Evolutionary conservation across 2,329 filamentous ascomycete genomes (phyloP).

Genomic region (Anisogramma anomala): DNA sequence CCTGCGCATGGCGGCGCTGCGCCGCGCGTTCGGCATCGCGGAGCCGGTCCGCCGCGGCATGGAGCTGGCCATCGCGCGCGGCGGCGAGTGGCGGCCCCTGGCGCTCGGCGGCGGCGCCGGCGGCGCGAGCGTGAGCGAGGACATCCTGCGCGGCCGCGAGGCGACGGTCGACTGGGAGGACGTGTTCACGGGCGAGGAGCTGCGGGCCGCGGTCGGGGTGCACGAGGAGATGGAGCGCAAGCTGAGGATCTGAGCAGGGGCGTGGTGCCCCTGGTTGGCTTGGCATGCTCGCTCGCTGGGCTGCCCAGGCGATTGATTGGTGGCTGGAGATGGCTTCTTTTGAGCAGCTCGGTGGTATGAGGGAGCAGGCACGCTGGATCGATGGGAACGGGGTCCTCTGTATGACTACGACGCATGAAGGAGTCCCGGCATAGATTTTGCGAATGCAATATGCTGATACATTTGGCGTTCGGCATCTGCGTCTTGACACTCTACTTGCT

Average conservation of each 20-base stretch:
- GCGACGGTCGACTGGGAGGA: conserved; percentile 82
- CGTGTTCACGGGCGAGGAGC: conserved; percentile 72
- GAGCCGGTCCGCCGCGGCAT: conserved; percentile 88
- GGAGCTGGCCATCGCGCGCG: conserved; percentile 81
- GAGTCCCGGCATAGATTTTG: conserved; percentile 3
- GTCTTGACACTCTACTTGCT: background rate
- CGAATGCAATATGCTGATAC: background rate
- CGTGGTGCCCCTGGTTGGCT: too few species aligned
- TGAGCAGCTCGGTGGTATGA: background rate
- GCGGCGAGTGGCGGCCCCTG: conserved; percentile 68
- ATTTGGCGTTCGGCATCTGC: background rate
- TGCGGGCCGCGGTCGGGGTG: conserved; percentile 57
- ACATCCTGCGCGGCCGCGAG: conserved; percentile 75
- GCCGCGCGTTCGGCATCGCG: conserved; percentile 79
- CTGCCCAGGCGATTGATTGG: too few species aligned
- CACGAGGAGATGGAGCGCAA: conserved; percentile 92
- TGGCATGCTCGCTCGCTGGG: too few species aligned
- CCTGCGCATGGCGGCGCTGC: conserved; percentile 78
- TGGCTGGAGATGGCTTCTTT: background rate
- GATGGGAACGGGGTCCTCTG: background rate
- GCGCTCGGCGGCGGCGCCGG: conserved; percentile 51
- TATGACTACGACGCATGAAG: conserved; percentile 8
- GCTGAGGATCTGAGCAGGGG: conserved; percentile 68
- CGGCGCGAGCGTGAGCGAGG: conserved; percentile 65
- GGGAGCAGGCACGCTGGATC: background rate